These are phyloP conservation scores for Colletotrichum horii DNA, from an alignment of 2,329 filamentous ascomycete genomes.

Conservation along the genomic window DNA sequence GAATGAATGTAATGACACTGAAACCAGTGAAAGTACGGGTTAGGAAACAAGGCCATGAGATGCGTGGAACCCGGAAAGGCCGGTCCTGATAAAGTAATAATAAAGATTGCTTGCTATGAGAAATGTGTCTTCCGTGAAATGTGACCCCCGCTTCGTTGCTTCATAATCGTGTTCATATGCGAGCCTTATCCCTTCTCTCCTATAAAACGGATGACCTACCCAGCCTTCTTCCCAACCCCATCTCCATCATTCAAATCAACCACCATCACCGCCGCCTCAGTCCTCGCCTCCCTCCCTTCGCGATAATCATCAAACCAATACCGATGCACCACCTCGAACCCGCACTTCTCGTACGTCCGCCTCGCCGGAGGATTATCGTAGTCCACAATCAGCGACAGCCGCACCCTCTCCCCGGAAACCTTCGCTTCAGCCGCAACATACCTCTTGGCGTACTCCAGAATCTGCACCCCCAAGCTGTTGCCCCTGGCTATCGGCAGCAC, in stretches of 20 bases:
- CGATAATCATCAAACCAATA: constrained; percentile 18
- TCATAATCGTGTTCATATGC: neutral
- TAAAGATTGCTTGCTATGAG: neutral
- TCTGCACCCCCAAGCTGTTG: neutral
- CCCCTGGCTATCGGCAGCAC: neutral
- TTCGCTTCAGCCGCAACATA: neutral
- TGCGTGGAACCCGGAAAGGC: neutral
- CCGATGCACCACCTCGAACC: constrained; percentile 1
- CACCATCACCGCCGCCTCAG: constrained; percentile 16
- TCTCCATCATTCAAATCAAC: neutral
- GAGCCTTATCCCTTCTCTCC: neutral
- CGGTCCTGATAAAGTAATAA: neutral
- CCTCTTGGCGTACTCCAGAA: neutral
- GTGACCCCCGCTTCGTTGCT: neutral
- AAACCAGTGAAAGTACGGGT: neutral
- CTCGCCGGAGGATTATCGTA: constrained; percentile 1
- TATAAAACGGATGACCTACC: neutral
- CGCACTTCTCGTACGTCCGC: neutral
- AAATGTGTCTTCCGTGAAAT: neutral
- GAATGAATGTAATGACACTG: neutral
- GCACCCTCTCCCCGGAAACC: neutral
- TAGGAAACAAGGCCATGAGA: rapidly evolving
- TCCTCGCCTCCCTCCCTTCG: neutral
- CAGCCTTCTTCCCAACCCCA: neutral
- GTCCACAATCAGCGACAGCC: constrained; percentile 1